phyloP scores from a whole-genome alignment of 495 filamentous ascomycete species.

The Delitschia confertaspora region DNA sequence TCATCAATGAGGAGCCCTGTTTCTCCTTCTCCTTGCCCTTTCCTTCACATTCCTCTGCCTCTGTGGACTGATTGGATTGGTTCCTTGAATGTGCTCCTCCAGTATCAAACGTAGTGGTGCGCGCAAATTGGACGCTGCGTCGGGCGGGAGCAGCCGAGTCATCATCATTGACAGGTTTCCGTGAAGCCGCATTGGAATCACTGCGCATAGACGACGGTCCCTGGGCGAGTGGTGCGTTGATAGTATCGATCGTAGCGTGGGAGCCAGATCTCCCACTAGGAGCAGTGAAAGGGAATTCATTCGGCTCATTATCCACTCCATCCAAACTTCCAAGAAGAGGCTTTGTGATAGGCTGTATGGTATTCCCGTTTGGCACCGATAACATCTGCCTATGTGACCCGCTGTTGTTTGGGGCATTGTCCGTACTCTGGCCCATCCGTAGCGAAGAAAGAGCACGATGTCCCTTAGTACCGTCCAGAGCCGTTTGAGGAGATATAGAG shows the following conservation, averaged over 20 bases:
- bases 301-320: conserved; percentile 3
- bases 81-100: conserved; percentile 22
- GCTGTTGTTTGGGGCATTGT: background rate
- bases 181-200: conserved; percentile 1
- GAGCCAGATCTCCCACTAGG: background rate
- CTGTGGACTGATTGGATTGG: conserved; percentile 27
- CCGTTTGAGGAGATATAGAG: no score
- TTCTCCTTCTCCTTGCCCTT: conserved; percentile 25
- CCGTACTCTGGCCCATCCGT: background rate
- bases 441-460: no score
- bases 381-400: no score
- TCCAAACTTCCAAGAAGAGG: background rate
- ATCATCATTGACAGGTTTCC: conserved; percentile 8
- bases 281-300: conserved; percentile 26
- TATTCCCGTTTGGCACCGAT: background rate
- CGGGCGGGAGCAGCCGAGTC: conserved; percentile 31
- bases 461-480: no score
- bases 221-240: background rate
- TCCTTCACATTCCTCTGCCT: conserved; percentile 25
- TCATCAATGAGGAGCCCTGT: conserved; percentile 32
- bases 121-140: conserved; percentile 38
- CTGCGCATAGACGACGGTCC: background rate
- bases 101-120: conserved; percentile 26
- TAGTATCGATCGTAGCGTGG: conserved; percentile 4
- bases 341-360: background rate